Percentiles rank a stretch among this genome's conserved stretches.
phyloP scores from a whole-genome alignment of 1,139 yeast species.

The Blastobotrys apis region DNA sequence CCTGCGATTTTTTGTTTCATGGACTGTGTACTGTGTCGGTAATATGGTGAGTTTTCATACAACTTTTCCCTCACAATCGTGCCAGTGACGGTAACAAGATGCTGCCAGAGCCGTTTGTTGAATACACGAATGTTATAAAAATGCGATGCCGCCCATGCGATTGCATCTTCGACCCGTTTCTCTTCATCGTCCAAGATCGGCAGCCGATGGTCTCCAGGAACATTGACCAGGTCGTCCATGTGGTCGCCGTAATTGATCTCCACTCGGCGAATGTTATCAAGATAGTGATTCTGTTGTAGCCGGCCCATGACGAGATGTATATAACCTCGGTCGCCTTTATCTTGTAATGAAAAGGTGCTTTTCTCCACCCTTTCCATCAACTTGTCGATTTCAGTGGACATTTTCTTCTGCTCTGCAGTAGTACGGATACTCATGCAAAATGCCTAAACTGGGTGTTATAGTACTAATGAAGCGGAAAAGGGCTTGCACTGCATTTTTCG shows the following conservation, averaged over 20 bases:
- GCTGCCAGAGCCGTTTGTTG: conserved; percentile 9
- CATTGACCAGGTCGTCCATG: conserved; percentile 6
- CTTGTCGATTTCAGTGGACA: too few relatives aligned
- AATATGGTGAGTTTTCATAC: conserved; percentile 9
- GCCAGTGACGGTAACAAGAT: conserved; percentile 11
- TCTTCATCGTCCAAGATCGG: conserved; percentile 8
- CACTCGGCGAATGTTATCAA: not conserved
- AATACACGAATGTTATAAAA: conserved; percentile 7
- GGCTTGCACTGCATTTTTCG: too few relatives aligned
- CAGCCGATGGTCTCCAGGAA: not conserved
- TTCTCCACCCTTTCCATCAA: too few relatives aligned
- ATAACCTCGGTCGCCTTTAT: conserved; percentile 2
- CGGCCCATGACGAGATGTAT: conserved; percentile 9
- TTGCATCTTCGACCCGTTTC: conserved; percentile 7
- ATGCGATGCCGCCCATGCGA: conserved; percentile 10
- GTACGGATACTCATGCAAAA: too few relatives aligned
- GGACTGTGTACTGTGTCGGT: not conserved
- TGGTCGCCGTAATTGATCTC: conserved; percentile 11
- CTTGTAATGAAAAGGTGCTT: too few relatives aligned
- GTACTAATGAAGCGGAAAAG: too few relatives aligned
- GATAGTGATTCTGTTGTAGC: conserved; percentile 7
- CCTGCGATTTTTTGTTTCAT: not conserved
- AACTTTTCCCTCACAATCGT: conserved; percentile 11
- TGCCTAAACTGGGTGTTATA: too few relatives aligned
- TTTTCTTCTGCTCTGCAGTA: too few relatives aligned